phyloP scores from a whole-genome alignment of 2,329 filamentous ascomycete genomes.

The Fonsecaea pedrosoi region DNA sequence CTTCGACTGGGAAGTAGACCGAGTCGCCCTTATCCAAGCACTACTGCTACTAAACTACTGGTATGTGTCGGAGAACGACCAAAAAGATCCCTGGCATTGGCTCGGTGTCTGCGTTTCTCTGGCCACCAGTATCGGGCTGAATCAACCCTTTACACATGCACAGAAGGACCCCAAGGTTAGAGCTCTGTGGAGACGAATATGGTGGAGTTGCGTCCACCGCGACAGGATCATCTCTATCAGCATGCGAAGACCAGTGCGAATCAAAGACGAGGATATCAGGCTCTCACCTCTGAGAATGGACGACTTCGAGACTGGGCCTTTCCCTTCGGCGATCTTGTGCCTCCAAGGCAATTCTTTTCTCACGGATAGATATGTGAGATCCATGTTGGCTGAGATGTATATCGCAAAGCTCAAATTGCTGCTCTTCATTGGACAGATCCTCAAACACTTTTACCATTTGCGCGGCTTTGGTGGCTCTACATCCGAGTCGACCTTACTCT shows the following conservation, averaged over 20 bases:
- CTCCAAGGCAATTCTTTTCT: conserved; percentile 24
- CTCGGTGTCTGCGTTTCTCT: conserved; percentile 96
- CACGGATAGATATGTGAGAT: conserved; percentile 14
- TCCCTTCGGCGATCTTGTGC: conserved; percentile 19
- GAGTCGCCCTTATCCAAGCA: conserved; percentile 86
- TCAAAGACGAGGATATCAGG: conserved; percentile 72
- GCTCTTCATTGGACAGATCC: conserved; percentile 29
- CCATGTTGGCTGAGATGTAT: conserved; percentile 31
- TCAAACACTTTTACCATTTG: conserved; percentile 28
- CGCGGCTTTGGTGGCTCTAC: conserved; percentile 31
- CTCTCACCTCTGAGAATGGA: conserved; percentile 22
- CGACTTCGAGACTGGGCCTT: conserved; percentile 29
- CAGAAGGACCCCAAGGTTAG: conserved; percentile 54
- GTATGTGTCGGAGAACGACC: conserved; percentile 95
- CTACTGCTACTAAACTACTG: conserved; percentile 93
- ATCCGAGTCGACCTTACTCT: conserved; percentile 32
- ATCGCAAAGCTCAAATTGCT: conserved; percentile 29
- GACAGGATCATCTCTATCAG: conserved; percentile 90
- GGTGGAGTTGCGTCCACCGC: conserved; percentile 97
- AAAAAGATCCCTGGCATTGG: conserved; percentile 99
- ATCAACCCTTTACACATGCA: conserved; percentile 65
- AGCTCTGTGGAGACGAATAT: conserved; percentile 90
- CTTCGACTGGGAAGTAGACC: conserved; percentile 91
- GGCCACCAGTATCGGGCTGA: conserved; percentile 89
- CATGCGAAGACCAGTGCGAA: conserved; percentile 88